phyloP scores from a whole-genome alignment of 2,329 filamentous ascomycete species.

The Ophiosphaerella korrae region DNA sequence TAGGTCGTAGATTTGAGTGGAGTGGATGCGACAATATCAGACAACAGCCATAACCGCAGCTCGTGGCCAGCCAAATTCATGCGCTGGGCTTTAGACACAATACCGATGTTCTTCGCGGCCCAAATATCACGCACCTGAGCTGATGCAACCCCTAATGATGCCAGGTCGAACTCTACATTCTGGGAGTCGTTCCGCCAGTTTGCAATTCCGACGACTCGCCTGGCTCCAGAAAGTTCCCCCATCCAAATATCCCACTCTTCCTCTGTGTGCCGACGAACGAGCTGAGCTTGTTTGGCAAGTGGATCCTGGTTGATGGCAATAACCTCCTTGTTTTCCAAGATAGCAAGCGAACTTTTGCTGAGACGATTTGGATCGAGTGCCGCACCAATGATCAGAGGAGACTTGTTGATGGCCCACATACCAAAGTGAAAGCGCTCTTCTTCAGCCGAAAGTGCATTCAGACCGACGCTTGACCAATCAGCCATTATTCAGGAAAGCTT shows the following conservation, averaged over 20 bases:
- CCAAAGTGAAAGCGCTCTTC: constrained; percentile 54
- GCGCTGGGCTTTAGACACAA: constrained; percentile 18
- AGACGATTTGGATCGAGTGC: constrained; percentile 36
- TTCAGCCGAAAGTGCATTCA: constrained; percentile 40
- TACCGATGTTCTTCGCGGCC: constrained; percentile 31
- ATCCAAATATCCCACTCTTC: constrained; percentile 48
- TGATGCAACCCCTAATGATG: constrained; percentile 36
- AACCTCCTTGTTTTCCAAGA: constrained; percentile 57
- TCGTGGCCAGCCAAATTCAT: constrained; percentile 31
- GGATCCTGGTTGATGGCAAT: constrained; percentile 65
- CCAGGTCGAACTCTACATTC: constrained; percentile 39
- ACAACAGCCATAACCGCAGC: constrained; percentile 42
- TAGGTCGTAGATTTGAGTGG: constrained; percentile 28
- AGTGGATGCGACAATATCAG: constrained; percentile 29
- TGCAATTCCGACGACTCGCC: constrained; percentile 44
- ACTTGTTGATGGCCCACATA: constrained; percentile 55
- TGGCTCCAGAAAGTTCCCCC: constrained; percentile 43
- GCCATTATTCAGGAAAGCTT: not conserved
- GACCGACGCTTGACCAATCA: constrained; percentile 37
- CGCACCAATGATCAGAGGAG: constrained; percentile 52
- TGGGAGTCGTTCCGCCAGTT: constrained; percentile 46
- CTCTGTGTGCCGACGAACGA: constrained; percentile 50
- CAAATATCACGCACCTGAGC: constrained; percentile 47
- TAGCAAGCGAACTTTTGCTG: constrained; percentile 29
- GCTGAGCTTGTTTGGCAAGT: constrained; percentile 57